A percentile compares a stretch with the other conserved stretches of the same genome.
Evolutionary conservation across 495 filamentous ascomycete genomes (phyloP).

Genomic region (Penicillium coprophilum): DNA sequence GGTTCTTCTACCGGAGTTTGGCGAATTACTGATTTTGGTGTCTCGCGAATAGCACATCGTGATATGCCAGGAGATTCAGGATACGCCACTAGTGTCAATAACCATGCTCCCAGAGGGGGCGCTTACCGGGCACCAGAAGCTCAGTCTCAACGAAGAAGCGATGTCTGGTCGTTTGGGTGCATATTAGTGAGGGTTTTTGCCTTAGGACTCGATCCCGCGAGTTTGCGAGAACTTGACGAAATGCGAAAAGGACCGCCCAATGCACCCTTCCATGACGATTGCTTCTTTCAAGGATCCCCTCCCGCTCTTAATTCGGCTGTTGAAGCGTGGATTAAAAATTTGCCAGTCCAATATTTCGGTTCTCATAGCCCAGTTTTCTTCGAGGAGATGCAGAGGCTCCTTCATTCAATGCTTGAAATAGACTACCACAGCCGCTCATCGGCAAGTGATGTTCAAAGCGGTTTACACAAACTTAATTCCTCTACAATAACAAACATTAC

Average conservation of each 20-base stretch:
- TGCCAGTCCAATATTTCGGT: not conserved
- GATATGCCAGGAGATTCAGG: not conserved
- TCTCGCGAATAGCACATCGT: not conserved
- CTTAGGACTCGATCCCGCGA: not conserved
- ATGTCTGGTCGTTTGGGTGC: slow-evolving; percentile 9
- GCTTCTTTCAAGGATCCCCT: not conserved
- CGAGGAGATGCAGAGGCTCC: not conserved
- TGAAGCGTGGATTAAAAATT: not conserved
- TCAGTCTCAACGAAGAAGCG: not conserved
- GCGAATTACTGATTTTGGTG: slow-evolving; percentile 5
- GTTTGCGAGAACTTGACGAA: not conserved
- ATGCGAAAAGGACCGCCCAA: not conserved
- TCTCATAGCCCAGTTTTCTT: not conserved
- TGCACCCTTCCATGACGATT: not conserved
- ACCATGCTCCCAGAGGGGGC: not conserved
- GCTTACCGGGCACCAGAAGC: not conserved
- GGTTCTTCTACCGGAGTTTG: not conserved
- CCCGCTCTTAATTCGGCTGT: not conserved
- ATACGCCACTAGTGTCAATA: not conserved
- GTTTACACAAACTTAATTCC: not conserved
- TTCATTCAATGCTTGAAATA: not conserved
- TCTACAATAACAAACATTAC: no score
- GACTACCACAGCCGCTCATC: not conserved
- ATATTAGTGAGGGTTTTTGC: not conserved
- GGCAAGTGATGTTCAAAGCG: not conserved